phyloP scores from a whole-genome alignment of 768 basidiomycete species.

The Boletus tomentosulus region DNA sequence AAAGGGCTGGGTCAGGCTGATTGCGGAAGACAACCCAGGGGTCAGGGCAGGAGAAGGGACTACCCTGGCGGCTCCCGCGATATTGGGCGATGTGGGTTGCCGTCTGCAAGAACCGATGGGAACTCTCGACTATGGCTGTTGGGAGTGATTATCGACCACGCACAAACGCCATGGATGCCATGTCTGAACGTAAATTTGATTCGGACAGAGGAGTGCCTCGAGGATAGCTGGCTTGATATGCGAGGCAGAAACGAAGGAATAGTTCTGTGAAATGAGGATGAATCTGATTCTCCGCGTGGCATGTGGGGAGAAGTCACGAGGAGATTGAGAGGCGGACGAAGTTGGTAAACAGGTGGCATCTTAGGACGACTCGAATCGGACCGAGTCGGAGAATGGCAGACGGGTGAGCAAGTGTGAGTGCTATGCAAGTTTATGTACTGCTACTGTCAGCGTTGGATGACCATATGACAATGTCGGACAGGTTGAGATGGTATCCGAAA shows the following conservation, averaged over 20 bases:
- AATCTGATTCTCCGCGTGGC: conserved; percentile 27
- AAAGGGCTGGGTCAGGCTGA: conserved; percentile 10
- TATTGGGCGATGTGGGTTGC: background rate
- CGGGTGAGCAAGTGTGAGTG: background rate
- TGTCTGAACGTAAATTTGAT: conserved; percentile 16
- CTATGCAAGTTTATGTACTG: conserved; percentile 5
- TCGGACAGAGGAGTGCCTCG: conserved; percentile 2
- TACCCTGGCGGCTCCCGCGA: background rate
- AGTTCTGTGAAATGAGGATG: conserved; percentile 19
- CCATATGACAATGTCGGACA: background rate
- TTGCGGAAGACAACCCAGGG: conserved; percentile 10
- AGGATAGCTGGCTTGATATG: conserved; percentile 23
- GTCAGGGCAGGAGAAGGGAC: conserved; percentile 10
- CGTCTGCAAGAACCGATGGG: background rate
- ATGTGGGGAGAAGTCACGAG: conserved; percentile 26
- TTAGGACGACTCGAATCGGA: conserved; percentile 2
- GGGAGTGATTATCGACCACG: conserved; percentile 19
- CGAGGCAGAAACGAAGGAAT: conserved; percentile 21
- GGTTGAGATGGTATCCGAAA: conserved; percentile 4
- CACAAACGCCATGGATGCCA: conserved; percentile 18
- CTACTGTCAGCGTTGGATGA: conserved; percentile 4
- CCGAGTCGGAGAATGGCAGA: conserved; percentile 8
- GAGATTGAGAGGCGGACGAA: conserved; percentile 8
- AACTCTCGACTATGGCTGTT: background rate
- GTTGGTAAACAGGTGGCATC: conserved; percentile 12